phyloP scores from a whole-genome alignment of 2,329 filamentous ascomycete species.

The Calonectria montana region DNA sequence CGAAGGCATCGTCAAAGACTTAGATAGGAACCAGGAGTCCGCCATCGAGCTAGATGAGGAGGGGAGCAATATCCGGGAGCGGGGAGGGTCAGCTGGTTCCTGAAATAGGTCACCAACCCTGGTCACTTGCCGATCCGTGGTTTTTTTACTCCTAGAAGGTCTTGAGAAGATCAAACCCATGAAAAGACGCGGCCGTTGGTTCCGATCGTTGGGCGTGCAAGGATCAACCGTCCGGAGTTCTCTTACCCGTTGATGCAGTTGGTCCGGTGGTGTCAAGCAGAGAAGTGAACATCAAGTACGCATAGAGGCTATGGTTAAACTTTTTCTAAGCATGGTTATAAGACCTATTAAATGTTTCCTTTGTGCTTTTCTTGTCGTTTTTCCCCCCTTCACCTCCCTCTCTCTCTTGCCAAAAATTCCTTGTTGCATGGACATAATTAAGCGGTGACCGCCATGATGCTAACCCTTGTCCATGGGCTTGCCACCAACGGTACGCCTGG shows the following conservation, averaged over 20 bases:
- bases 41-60: not conserved
- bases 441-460: constrained; percentile 24
- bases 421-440: not conserved
- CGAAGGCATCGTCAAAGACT: constrained; percentile 5
- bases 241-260: constrained; percentile 1
- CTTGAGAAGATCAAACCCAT: not conserved
- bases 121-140: not conserved
- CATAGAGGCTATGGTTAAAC: not conserved
- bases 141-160: not conserved
- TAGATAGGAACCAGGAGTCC: not conserved
- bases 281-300: not conserved
- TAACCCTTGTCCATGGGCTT: constrained; percentile 31
- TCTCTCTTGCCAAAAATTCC: not conserved
- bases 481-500: constrained; percentile 26
- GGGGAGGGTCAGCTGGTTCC: constrained; percentile 4
- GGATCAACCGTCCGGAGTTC: constrained; percentile 14
- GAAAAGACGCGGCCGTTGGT: constrained; percentile 8
- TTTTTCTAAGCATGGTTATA: not conserved
- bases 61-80: not conserved
- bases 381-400: too few species aligned
- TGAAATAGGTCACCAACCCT: not conserved
- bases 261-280: not conserved
- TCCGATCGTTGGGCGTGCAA: not conserved
- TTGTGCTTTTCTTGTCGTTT: not conserved
- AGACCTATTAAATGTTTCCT: constrained; percentile 32